A percentile compares a stretch with the other conserved stretches of the same genome.
Conservation (phyloP, 139 green algal species). For the Bryopsis sp. region DNA sequence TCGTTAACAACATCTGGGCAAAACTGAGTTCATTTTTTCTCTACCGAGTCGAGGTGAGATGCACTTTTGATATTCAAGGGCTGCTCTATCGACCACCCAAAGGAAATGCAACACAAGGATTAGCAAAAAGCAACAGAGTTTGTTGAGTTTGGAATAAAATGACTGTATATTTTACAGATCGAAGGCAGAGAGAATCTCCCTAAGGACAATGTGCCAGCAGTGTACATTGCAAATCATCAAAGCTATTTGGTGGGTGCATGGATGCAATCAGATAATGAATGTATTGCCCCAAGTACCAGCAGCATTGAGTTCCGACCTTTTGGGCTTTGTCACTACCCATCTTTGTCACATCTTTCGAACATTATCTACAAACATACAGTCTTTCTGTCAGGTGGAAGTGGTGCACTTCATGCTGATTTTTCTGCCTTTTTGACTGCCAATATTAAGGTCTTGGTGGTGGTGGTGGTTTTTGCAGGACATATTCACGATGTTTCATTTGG, state of each 20-base stretch:
- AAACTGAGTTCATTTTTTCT: slow-evolving; percentile 70
- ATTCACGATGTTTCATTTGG: slow-evolving; percentile 79
- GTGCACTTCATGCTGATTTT: no score
- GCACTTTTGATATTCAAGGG: neutral
- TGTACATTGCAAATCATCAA: slow-evolving; percentile 96
- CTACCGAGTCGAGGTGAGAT: slow-evolving; percentile 60
- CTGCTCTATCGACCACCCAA: neutral
- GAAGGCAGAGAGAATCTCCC: slow-evolving; percentile 83
- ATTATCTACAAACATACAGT: neutral
- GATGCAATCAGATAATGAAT: neutral
- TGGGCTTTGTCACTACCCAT: no score
- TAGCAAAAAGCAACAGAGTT: no score
- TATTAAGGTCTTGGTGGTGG: no score
- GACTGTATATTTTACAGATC: no score
- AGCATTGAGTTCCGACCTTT: no score
- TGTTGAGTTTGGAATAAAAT: no score
- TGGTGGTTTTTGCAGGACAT: slow-evolving; percentile 63
- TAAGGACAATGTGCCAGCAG: slow-evolving; percentile 47
- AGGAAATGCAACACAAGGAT: slow-evolving; percentile 6
- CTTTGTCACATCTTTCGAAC: neutral
- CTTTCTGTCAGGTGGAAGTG: no score
- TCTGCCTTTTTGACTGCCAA: no score
- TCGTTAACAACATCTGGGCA: slow-evolving; percentile 92
- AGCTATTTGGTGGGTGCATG: slow-evolving; percentile 73
- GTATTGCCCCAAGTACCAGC: no score